Conservation (phyloP, 2,329 filamentous ascomycete genomes). For the Sphaerostilbella broomeana region DNA sequence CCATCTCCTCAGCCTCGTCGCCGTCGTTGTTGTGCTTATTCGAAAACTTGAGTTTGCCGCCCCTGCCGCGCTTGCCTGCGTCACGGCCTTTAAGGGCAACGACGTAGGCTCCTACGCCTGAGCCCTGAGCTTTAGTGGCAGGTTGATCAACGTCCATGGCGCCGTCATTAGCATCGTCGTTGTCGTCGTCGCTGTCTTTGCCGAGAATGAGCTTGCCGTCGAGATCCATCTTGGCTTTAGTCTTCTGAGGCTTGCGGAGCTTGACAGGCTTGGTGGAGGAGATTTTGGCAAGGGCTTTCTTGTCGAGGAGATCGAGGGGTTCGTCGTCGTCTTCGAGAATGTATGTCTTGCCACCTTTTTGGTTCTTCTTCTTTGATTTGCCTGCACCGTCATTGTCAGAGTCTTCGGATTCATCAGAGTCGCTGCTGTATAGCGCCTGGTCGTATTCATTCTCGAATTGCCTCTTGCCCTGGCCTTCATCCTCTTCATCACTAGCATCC, state of each 20-base stretch:
- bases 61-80: slow-evolving; percentile 55
- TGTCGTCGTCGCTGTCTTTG: slow-evolving; percentile 44
- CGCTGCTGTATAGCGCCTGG: slow-evolving; percentile 86
- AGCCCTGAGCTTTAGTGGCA: slow-evolving; percentile 49
- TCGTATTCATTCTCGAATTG: slow-evolving; percentile 91
- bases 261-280: slow-evolving; percentile 79
- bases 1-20: slow-evolving; percentile 47
- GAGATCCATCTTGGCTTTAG: slow-evolving; percentile 62
- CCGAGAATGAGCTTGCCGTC: slow-evolving; percentile 79
- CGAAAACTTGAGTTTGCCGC: slow-evolving; percentile 65
- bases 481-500: slow-evolving; percentile 48
- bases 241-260: slow-evolving; percentile 47
- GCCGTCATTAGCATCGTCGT: slow-evolving; percentile 45
- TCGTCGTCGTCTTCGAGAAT: slow-evolving; percentile 94
- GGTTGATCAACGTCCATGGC: slow-evolving; percentile 61
- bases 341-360: slow-evolving; percentile 65
- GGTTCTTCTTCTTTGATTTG: slow-evolving; percentile 39
- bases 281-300: slow-evolving; percentile 83
- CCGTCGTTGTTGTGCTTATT: slow-evolving; percentile 49
- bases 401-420: slow-evolving; percentile 45
- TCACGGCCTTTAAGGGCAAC: slow-evolving; percentile 63
- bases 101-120: slow-evolving; percentile 62
- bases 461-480: slow-evolving; percentile 41
- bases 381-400: slow-evolving; percentile 54
- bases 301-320: slow-evolving; percentile 87